These are phyloP conservation scores for Mucor irregularis DNA, from an alignment of 371 early-diverging fungal species.

Conservation along the genomic window DNA sequence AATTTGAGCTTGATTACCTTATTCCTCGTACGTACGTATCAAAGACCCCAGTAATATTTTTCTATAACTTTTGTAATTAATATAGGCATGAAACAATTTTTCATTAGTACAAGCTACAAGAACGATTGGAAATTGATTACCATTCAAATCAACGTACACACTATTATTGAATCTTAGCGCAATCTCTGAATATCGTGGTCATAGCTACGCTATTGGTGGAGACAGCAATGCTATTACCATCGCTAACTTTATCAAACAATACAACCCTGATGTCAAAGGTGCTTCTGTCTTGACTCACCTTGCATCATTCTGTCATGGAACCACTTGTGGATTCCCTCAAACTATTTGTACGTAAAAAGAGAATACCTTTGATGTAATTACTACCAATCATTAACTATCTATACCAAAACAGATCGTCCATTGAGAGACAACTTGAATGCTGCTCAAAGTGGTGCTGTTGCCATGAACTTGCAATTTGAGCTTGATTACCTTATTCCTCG, in stretches of 20 bases:
- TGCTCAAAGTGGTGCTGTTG: slow-evolving; percentile 34
- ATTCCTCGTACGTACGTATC: slow-evolving; percentile 22
- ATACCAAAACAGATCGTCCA: slow-evolving; percentile 22
- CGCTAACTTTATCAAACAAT: slow-evolving; percentile 31
- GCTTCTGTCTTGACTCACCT: no score
- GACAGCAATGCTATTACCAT: slow-evolving; percentile 27
- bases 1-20: slow-evolving; percentile 32
- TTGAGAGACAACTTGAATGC: slow-evolving; percentile 30
- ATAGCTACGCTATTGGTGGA: slow-evolving; percentile 35
- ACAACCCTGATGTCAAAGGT: slow-evolving; percentile 24
- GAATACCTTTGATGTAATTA: background rate
- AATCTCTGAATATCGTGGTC: slow-evolving; percentile 30
- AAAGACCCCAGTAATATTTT: background rate
- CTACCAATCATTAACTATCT: background rate
- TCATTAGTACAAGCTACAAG: slow-evolving; percentile 1
- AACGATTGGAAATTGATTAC: slow-evolving; percentile 32
- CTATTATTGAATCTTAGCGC: no score
- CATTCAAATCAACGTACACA: slow-evolving; percentile 30
- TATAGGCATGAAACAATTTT: slow-evolving; percentile 16
- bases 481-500: slow-evolving; percentile 36
- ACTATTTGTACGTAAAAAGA: slow-evolving; percentile 8
- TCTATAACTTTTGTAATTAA: background rate
- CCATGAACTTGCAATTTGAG: slow-evolving; percentile 25
- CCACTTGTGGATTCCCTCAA: slow-evolving; percentile 1
- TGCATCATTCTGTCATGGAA: no score